Evolutionary conservation across 805 yeast species (phyloP).

Genomic region (Cyberlindnera petersonii): DNA sequence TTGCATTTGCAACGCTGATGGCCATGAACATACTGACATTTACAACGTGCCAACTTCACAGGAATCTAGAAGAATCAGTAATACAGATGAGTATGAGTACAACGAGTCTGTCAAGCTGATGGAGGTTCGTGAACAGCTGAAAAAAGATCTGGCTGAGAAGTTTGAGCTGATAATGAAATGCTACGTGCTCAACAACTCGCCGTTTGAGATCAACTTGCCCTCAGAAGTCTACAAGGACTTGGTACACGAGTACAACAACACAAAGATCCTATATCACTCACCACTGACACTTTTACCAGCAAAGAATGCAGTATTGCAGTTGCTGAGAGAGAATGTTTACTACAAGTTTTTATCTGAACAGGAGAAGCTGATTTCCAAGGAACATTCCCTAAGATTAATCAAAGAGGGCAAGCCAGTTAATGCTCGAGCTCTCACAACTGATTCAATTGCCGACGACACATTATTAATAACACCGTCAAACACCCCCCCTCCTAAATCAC

Average conservation of each 20-base stretch:
- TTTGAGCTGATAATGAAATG: conserved; percentile 37
- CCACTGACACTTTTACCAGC: conserved; percentile 30
- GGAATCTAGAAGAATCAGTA: background rate
- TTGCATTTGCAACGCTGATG: conserved; percentile 17
- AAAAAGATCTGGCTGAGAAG: conserved; percentile 27
- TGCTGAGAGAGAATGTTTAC: conserved; percentile 32
- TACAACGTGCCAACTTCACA: background rate
- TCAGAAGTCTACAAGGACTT: conserved; percentile 32
- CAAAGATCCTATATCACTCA: conserved; percentile 30
- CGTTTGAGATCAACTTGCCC: conserved; percentile 47
- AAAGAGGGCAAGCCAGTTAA: background rate
- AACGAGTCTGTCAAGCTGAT: conserved; percentile 18
- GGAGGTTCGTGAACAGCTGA: conserved; percentile 20
- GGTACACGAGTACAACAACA: conserved; percentile 25
- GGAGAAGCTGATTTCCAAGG: conserved; percentile 16
- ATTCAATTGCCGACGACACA: background rate
- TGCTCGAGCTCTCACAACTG: background rate
- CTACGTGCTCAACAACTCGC: conserved; percentile 41
- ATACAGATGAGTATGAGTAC: conserved; percentile 15
- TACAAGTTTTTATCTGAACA: conserved; percentile 27
- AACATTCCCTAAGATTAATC: conserved; percentile 4
- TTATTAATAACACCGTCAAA: no score
- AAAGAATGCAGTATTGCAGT: conserved; percentile 30
- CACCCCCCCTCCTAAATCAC: no score
- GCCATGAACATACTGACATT: conserved; percentile 10